Conservation (phyloP, 768 basidiomycete genomes). For the Cystofilobasidium macerans region DNA sequence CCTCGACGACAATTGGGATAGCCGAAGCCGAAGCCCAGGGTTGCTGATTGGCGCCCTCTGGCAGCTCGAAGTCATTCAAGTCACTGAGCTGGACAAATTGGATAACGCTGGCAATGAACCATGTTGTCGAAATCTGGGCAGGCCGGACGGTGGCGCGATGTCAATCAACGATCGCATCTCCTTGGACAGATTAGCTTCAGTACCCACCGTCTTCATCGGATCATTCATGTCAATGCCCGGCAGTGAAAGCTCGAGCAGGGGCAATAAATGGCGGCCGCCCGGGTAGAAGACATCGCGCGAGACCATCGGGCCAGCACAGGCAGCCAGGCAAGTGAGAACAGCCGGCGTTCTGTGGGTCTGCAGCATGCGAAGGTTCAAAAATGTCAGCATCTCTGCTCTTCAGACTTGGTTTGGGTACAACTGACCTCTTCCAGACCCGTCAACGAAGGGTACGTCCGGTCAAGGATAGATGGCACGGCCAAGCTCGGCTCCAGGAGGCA, state of each 20-base stretch:
- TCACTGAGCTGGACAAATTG: conserved; percentile 71
- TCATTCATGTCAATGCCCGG: conserved; percentile 67
- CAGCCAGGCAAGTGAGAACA: conserved; percentile 71
- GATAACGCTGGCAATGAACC: conserved; percentile 61
- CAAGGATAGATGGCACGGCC: conserved; percentile 66
- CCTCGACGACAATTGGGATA: conserved; percentile 18
- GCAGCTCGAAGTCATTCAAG: conserved; percentile 49
- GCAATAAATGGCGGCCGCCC: conserved; percentile 69
- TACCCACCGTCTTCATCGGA: conserved; percentile 31
- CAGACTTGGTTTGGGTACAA: no score
- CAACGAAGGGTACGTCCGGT: conserved; percentile 73
- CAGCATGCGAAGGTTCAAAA: conserved; percentile 1
- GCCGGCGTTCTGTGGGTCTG: conserved; percentile 76
- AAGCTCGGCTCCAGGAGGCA: conserved; percentile 65
- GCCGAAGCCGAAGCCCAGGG: conserved; percentile 6
- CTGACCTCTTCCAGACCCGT: conserved; percentile 74
- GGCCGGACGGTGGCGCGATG: no score
- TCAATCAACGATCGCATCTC: no score
- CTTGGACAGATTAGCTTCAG: neutral
- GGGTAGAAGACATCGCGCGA: conserved; percentile 61
- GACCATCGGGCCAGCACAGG: conserved; percentile 68
- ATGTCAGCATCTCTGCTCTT: no score
- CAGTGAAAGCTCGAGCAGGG: conserved; percentile 66
- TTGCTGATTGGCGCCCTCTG: conserved; percentile 54
- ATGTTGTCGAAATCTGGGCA: conserved; percentile 51